Conservation (phyloP, 306 rosid genomes). For the Luffa acutangula region DNA sequence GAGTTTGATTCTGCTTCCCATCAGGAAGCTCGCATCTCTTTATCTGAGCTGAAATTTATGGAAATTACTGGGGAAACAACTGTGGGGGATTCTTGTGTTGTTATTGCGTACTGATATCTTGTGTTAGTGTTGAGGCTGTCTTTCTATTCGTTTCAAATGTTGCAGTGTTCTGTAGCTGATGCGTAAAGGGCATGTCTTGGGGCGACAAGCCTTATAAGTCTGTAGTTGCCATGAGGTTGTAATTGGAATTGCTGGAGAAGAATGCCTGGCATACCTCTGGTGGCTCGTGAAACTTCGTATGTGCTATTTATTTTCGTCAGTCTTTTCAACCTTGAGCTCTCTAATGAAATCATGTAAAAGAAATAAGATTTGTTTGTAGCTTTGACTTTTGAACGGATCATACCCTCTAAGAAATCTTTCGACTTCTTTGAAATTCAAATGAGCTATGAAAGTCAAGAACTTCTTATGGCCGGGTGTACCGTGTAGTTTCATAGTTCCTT, state of each 20-base stretch:
- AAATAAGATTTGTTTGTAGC: not conserved
- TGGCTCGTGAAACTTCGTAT: constrained; percentile 29
- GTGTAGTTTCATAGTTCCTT: not conserved
- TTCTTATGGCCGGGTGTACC: not conserved
- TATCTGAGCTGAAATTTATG: not conserved
- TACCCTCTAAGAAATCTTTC: not conserved
- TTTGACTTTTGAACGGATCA: not conserved
- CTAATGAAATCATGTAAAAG: not conserved
- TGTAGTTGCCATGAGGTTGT: constrained; percentile 3
- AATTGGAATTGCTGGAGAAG: constrained; percentile 15
- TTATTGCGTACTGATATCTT: not conserved
- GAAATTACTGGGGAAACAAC: not conserved
- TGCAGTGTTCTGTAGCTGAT: constrained; percentile 9
- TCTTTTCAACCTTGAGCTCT: not conserved
- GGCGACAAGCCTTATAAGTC: constrained; percentile 7
- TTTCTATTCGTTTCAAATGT: not conserved
- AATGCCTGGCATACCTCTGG: constrained; percentile 35
- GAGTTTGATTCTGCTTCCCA: not conserved
- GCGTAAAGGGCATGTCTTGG: not conserved
- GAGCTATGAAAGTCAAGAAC: not conserved
- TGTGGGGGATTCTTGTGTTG: not conserved
- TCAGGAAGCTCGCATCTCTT: not conserved
- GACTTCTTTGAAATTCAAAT: not conserved
- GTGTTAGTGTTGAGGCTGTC: not conserved
- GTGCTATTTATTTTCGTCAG: constrained; percentile 15